Percentiles rank a stretch among this genome's conserved stretches.
phyloP scores from a whole-genome alignment of 306 rosid genomes.

The Cicer arietinum region DNA sequence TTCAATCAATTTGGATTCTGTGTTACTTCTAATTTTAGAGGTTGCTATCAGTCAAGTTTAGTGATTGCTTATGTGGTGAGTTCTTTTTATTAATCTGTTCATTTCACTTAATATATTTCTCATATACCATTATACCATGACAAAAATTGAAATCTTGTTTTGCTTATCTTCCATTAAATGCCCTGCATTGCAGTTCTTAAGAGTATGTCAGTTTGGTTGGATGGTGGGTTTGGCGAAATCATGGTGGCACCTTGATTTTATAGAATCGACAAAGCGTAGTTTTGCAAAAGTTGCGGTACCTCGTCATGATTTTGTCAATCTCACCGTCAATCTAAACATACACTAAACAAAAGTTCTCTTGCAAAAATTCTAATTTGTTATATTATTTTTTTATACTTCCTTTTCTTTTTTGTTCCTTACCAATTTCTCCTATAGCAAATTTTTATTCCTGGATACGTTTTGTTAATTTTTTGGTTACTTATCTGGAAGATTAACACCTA shows the following conservation, averaged over 20 bases:
- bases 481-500: slow-evolving; percentile 31
- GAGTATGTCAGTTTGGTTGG: too few species aligned
- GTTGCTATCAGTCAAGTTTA: slow-evolving; percentile 1
- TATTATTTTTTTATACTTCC: neutral
- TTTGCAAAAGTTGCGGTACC: too few species aligned
- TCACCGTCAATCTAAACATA: too few species aligned
- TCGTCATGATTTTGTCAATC: too few species aligned
- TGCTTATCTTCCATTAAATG: slow-evolving; percentile 25
- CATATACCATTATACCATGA: neutral
- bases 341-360: neutral
- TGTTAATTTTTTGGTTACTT: slow-evolving; percentile 36
- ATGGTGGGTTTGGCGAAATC: too few species aligned
- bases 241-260: too few species aligned
- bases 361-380: neutral
- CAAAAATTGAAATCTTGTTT: neutral
- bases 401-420: slow-evolving; percentile 36
- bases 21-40: slow-evolving; percentile 17
- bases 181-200: slow-evolving; percentile 1
- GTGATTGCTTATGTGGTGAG: slow-evolving; percentile 20
- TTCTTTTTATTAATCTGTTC: neutral
- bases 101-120: slow-evolving; percentile 20
- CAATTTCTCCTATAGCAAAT: neutral
- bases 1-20: neutral
- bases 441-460: slow-evolving; percentile 20
- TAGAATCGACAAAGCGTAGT: too few species aligned